These are phyloP conservation scores for Aeminium ludgeri DNA, from an alignment of 495 filamentous ascomycete species.

Conservation along the genomic window DNA sequence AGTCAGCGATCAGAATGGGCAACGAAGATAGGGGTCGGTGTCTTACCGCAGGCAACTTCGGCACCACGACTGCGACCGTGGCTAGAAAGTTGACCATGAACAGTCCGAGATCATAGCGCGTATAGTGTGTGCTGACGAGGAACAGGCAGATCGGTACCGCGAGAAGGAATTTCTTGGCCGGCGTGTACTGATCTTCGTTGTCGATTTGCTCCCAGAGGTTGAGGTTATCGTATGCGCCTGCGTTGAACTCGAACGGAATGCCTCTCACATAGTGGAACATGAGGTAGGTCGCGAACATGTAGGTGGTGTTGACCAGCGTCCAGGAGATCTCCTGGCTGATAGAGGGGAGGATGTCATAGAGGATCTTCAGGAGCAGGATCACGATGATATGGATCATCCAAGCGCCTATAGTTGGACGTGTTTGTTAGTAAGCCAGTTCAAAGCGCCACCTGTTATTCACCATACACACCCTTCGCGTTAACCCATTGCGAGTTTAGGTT, in stretches of 20 bases:
- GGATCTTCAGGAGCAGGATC: constrained; percentile 76
- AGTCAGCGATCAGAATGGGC: background rate
- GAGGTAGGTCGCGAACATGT: constrained; percentile 96
- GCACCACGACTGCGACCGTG: constrained; percentile 78
- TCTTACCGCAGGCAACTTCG: constrained; percentile 83
- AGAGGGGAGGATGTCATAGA: constrained; percentile 88
- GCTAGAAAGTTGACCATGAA: constrained; percentile 95
- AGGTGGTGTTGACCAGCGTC: constrained; percentile 96
- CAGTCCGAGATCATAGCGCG: constrained; percentile 89
- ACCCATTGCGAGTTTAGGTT: constrained; percentile 98
- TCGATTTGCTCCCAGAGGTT: constrained; percentile 99
- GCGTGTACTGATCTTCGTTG: constrained; percentile 96
- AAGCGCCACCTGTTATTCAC: background rate
- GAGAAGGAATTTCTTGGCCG: constrained; percentile 93
- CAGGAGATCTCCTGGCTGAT: constrained; percentile 94
- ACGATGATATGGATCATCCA: constrained; percentile 93
- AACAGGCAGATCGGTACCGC: constrained; percentile 88
- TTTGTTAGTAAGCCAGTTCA: background rate
- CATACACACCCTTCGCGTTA: constrained; percentile 76
- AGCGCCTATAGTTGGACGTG: constrained; percentile 43
- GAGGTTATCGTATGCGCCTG: constrained; percentile 96
- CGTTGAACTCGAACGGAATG: constrained; percentile 97
- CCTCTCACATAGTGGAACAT: constrained; percentile 99
- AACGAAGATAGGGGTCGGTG: background rate
- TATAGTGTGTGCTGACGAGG: constrained; percentile 93